Evolutionary conservation across 2,329 filamentous ascomycete genomes (phyloP).

Genomic region (Ramularia endophylla): DNA sequence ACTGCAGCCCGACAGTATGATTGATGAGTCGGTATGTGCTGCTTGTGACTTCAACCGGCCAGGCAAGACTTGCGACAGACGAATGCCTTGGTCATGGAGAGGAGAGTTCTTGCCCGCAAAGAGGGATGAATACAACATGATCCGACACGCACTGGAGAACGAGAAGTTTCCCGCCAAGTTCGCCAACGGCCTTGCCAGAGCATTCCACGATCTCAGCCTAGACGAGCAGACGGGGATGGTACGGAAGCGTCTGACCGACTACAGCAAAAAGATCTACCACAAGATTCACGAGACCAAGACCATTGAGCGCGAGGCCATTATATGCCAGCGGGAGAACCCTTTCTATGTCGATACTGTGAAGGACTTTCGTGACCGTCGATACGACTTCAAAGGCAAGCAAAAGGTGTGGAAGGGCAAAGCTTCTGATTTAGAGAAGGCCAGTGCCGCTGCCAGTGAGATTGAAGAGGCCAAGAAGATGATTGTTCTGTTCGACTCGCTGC

Average conservation of each 20-base stretch:
- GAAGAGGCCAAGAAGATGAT: conserved; percentile 99
- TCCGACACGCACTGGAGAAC: conserved; percentile 81
- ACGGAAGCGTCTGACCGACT: conserved; percentile 82
- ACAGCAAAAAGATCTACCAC: conserved; percentile 98
- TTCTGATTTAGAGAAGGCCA: conserved; percentile 74
- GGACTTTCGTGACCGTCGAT: conserved; percentile 92
- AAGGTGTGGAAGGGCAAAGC: conserved; percentile 99
- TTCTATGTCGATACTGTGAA: conserved; percentile 97
- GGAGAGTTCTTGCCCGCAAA: conserved; percentile 96
- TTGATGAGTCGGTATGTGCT: conserved; percentile 89
- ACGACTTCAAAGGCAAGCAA: conserved; percentile 97
- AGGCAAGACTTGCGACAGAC: conserved; percentile 91
- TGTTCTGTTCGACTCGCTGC: conserved; percentile 87
- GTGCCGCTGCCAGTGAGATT: conserved; percentile 68
- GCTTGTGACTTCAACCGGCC: conserved; percentile 98
- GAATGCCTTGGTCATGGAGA: conserved; percentile 96
- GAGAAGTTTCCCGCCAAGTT: conserved; percentile 81
- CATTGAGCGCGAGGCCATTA: conserved; percentile 90
- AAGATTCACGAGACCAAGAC: conserved; percentile 96
- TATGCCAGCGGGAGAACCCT: conserved; percentile 95
- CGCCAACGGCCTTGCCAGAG: conserved; percentile 62
- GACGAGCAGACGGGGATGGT: conserved; percentile 79
- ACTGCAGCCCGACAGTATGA: conserved; percentile 98
- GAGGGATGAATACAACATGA: conserved; percentile 99
- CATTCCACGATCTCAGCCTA: conserved; percentile 71